Evolutionary conservation across 1,284 basidiomycete genomes (phyloP).

Genomic region (Ceratobasidium sp.): DNA sequence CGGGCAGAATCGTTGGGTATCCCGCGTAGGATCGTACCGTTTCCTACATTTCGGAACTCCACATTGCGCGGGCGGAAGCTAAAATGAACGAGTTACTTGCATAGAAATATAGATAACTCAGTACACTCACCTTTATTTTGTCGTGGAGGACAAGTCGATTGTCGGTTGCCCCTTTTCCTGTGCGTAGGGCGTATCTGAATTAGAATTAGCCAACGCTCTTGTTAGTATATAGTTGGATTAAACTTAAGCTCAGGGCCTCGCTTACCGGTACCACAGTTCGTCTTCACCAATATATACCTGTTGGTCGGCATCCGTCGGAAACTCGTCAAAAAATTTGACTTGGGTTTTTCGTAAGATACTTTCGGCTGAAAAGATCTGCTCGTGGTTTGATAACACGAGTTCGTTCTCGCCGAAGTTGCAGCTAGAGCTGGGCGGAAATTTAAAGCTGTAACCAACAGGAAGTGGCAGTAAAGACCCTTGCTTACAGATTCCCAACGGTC

Average conservation of each 20-base stretch:
- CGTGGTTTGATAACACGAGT: conserved; percentile 13
- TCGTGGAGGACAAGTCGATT: not conserved
- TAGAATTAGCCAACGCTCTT: not conserved
- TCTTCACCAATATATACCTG: not conserved
- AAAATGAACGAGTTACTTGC: not conserved
- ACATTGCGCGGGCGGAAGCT: conserved; percentile 10
- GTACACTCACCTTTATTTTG: not conserved
- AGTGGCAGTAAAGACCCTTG: not conserved
- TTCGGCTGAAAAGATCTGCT: not conserved
- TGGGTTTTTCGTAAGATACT: not conserved
- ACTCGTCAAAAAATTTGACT: conserved; percentile 1
- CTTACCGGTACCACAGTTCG: not conserved
- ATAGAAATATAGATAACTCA: not conserved
- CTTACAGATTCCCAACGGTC: not conserved
- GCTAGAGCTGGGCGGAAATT: not conserved
- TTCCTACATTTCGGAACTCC: not conserved
- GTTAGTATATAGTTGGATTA: not conserved
- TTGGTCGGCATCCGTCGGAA: not conserved
- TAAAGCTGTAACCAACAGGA: no score
- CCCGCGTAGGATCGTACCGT: not conserved
- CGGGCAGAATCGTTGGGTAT: conserved; percentile 4
- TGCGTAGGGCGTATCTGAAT: not conserved
- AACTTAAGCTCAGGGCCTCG: not conserved
- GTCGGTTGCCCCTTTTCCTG: not conserved
- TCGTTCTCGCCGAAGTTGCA: conserved; percentile 1